phyloP scores from a whole-genome alignment of 257 asterid genomes.

The Solanum paucissectum region DNA sequence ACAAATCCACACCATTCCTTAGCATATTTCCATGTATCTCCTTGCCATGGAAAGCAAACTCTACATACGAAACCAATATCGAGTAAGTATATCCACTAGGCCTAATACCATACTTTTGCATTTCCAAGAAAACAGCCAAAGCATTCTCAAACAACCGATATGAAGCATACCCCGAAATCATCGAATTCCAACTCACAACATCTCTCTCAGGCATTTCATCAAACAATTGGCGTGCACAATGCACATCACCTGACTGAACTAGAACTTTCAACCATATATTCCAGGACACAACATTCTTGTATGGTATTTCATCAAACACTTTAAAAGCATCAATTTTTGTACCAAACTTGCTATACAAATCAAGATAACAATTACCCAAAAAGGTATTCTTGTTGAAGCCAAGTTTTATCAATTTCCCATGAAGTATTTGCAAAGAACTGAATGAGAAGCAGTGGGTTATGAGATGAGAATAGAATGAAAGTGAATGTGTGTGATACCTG shows the following conservation, averaged over 20 bases:
- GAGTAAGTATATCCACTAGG: slow-evolving; percentile 58
- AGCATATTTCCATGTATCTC: slow-evolving; percentile 47
- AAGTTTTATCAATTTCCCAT: slow-evolving; percentile 43
- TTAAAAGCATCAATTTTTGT: slow-evolving; percentile 29
- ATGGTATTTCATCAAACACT: slow-evolving; percentile 31
- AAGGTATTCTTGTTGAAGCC: slow-evolving; percentile 33
- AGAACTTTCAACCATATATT: slow-evolving; percentile 31
- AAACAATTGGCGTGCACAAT: slow-evolving; percentile 36
- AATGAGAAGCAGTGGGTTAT: slow-evolving; percentile 24
- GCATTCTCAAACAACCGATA: slow-evolving; percentile 26
- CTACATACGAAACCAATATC: slow-evolving; percentile 30
- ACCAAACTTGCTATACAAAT: slow-evolving; percentile 36
- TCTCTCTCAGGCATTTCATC: slow-evolving; percentile 63
- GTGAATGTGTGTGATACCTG: slow-evolving; percentile 16
- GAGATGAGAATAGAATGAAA: slow-evolving; percentile 24
- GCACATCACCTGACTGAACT: slow-evolving; percentile 16
- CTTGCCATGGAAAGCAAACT: slow-evolving; percentile 34
- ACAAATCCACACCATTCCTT: slow-evolving; percentile 29
- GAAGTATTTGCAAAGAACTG: slow-evolving; percentile 34
- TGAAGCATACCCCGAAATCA: slow-evolving; percentile 45
- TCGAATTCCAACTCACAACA: slow-evolving; percentile 60
- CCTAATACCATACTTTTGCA: slow-evolving; percentile 29
- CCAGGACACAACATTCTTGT: slow-evolving; percentile 50
- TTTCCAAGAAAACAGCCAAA: slow-evolving; percentile 31
- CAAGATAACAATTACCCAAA: slow-evolving; percentile 45